Percentiles rank a stretch among this genome's conserved stretches.
Conservation (phyloP, 2,329 filamentous ascomycete species). For the Lasiodiplodia theobromae region DNA sequence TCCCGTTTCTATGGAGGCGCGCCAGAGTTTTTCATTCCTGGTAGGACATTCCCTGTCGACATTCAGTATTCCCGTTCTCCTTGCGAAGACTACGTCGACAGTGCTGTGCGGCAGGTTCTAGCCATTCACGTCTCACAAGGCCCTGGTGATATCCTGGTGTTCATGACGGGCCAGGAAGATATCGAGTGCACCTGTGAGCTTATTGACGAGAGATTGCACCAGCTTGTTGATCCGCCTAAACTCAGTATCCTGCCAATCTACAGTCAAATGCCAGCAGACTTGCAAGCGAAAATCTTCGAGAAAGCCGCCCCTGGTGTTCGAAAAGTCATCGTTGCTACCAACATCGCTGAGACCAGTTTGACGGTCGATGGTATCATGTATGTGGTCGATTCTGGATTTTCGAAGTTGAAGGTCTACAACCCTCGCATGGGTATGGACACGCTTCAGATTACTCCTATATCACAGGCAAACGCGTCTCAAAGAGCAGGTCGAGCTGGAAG, state of each 20-base stretch:
- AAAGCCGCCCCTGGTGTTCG: constrained; percentile 86
- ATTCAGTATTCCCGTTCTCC: constrained; percentile 94
- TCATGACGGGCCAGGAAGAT: constrained; percentile 99
- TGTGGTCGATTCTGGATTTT: constrained; percentile 94
- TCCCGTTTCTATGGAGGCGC: constrained; percentile 95
- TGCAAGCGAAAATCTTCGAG: constrained; percentile 98
- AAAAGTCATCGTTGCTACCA: constrained; percentile 97
- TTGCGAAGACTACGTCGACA: constrained; percentile 97
- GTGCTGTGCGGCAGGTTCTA: constrained; percentile 93
- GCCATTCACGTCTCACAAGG: constrained; percentile 97
- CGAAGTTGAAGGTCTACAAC: constrained; percentile 98
- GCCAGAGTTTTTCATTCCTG: constrained; percentile 95
- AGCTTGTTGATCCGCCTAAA: constrained; percentile 93
- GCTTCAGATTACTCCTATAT: constrained; percentile 95
- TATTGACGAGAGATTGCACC: constrained; percentile 82
- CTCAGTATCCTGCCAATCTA: constrained; percentile 96
- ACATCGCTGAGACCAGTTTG: constrained; percentile 97
- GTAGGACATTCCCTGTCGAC: constrained; percentile 95
- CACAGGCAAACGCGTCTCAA: constrained; percentile 93
- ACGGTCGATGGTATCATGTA: constrained; percentile 99
- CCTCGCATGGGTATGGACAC: constrained; percentile 99
- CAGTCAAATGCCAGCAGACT: constrained; percentile 98
- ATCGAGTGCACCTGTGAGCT: constrained; percentile 97
- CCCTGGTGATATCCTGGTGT: constrained; percentile 91
- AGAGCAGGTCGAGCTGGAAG: constrained; percentile 91